These are phyloP conservation scores for Ophiocordyceps unilateralis DNA, from an alignment of 2,329 filamentous ascomycete genomes.

Conservation along the genomic window DNA sequence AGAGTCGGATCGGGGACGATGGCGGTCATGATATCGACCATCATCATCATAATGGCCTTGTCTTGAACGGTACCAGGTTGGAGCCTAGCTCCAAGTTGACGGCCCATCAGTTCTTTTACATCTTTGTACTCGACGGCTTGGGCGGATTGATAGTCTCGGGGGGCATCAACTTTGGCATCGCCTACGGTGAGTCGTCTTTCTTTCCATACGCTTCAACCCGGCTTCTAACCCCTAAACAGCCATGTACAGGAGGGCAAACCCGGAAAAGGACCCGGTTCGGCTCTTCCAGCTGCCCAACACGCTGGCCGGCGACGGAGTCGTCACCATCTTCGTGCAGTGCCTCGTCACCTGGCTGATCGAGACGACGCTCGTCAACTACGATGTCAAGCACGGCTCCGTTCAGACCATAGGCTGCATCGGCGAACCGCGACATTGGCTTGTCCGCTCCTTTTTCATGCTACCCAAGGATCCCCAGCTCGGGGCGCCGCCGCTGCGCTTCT, in stretches of 20 bases:
- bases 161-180: conserved; percentile 33
- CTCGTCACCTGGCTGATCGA: conserved; percentile 34
- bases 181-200: conserved; percentile 34
- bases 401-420: conserved; percentile 27
- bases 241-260: conserved; percentile 27
- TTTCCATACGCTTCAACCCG: too few relatives aligned
- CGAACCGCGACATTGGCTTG: conserved; percentile 14
- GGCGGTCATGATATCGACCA: neutral
- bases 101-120: conserved; percentile 27
- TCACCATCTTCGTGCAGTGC: conserved; percentile 33
- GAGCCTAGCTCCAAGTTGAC: conserved; percentile 23
- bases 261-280: conserved; percentile 19
- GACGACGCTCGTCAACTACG: conserved; percentile 26
- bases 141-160: conserved; percentile 29
- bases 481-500: neutral
- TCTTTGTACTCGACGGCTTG: conserved; percentile 29
- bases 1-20: neutral
- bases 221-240: too few relatives aligned
- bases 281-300: conserved; percentile 34
- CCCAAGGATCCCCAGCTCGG: neutral
- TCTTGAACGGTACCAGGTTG: conserved; percentile 4
- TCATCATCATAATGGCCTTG: too few relatives aligned
- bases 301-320: conserved; percentile 27
- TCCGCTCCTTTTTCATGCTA: conserved; percentile 28
- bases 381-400: conserved; percentile 25